Conservation (phyloP, 2,329 filamentous ascomycete genomes). For the Colletotrichum shisoi region DNA sequence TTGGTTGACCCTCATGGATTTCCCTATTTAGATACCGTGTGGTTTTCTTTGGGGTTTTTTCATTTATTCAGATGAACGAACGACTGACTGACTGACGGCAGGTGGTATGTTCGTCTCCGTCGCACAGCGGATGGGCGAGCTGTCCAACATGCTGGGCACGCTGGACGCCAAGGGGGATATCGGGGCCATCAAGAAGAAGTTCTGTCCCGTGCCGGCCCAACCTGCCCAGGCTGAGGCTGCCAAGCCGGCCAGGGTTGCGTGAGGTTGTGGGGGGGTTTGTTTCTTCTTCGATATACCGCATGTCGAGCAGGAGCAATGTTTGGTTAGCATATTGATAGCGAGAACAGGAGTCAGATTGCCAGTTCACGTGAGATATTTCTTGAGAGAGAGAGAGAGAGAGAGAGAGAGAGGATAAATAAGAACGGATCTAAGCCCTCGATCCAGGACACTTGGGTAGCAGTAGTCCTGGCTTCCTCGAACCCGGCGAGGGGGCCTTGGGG, state of each 20-base stretch:
- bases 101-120: constrained; percentile 35
- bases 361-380: neutral
- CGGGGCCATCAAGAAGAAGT: constrained; percentile 32
- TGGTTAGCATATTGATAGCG: no score
- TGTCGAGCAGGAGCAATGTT: neutral
- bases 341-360: neutral
- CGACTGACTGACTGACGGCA: neutral
- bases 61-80: no score
- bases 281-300: neutral
- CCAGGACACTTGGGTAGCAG: no score
- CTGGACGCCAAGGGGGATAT: constrained; percentile 8
- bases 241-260: neutral
- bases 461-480: no score
- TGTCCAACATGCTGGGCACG: constrained; percentile 13
- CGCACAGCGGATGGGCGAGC: constrained; percentile 35
- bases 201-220: constrained; percentile 17
- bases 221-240: constrained; percentile 4
- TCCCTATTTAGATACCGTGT: no score
- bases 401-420: no score
- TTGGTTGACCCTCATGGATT: neutral
- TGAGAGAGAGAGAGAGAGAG: no score
- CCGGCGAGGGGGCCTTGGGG: no score
- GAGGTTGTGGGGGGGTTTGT: neutral
- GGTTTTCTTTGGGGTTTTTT: no score
- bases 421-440: no score